Base-by-base conservation (phyloP, 352 stramenopile species). In the Globisporangium nodosum region DNA sequence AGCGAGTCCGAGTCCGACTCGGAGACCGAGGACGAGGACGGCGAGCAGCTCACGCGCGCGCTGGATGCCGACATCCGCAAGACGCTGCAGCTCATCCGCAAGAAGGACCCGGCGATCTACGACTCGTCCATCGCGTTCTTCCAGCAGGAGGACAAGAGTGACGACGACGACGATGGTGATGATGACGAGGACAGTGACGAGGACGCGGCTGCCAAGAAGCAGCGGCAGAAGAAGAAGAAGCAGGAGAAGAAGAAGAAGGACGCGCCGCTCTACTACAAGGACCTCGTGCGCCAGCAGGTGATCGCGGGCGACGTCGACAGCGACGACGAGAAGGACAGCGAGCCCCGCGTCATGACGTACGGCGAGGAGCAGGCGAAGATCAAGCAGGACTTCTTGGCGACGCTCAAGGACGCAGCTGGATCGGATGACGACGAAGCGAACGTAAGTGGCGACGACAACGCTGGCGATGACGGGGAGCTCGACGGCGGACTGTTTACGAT, bases 261-360 rank as follows among this genome's bases (percentile, higher is more conserved):
- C 8, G 66, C 69, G 21, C 85, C 85, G 31, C 57, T 92, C 54
- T 93, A 95, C 58, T 95, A 95, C 78, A 98, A 98, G 65, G 96
- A 99, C 78, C 74, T 99, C 33, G 78, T 98, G 45, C 82, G 96
- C 13, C 91, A 97, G 57, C 90, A 99, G 67, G 93, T 97, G 49
- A 88, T 99, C 20, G 89, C 80, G 0, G 87, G 85, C 1, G 73
- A 95, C 46, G 62, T 88, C 8, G 82, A 73, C 58, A 87, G 69
- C 47, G 75, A 84, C 78, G 81, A 97, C 47, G 76, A 86, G 3
- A 85, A 91, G 20, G 72, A 85, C 4, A 69, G 85, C n/a, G 65
- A 81, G 18, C 15, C 52, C 9, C 61, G 52, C 7, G 70, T 87
- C n/a, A 65, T 78, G 53, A 87, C 80, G 30, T 92, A 90, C 56